Percentiles rank a stretch among this genome's conserved stretches.
Evolutionary conservation across 495 filamentous ascomycete species (phyloP).

Genomic region (Aspergillus homomorphus): DNA sequence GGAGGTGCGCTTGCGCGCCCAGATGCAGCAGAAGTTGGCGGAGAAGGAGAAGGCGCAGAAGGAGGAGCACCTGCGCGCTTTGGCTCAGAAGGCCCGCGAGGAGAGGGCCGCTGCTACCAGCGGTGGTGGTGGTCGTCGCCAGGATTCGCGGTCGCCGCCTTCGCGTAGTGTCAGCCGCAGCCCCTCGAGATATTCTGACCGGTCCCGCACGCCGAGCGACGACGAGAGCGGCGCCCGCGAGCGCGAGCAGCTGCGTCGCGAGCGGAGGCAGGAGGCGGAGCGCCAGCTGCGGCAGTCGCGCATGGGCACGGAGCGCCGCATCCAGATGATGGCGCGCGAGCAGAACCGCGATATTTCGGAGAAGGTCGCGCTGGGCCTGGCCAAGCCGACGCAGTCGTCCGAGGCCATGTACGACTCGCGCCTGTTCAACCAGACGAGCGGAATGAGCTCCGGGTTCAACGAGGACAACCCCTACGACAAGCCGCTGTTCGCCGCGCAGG

Average conservation of each 20-base stretch:
- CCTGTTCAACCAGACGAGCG: constrained; percentile 89
- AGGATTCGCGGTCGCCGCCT: constrained; percentile 20
- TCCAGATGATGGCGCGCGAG: constrained; percentile 90
- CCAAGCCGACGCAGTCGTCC: constrained; percentile 84
- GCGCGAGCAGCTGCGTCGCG: constrained; percentile 71
- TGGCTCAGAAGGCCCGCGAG: constrained; percentile 90
- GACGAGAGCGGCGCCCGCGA: constrained; percentile 70
- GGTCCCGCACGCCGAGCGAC: constrained; percentile 53
- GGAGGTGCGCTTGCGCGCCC: constrained; percentile 85
- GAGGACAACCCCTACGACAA: constrained; percentile 98
- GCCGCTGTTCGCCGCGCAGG: constrained; percentile 93
- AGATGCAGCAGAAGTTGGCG: constrained; percentile 94
- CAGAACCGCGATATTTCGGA: constrained; percentile 97
- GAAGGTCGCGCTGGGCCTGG: constrained; percentile 91
- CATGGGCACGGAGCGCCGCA: constrained; percentile 88
- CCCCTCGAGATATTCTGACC: constrained; percentile 53
- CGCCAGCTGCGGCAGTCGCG: constrained; percentile 87
- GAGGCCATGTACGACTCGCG: constrained; percentile 97
- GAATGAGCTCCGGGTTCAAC: constrained; percentile 88
- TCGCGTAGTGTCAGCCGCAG: constrained; percentile 51
- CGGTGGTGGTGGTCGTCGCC: constrained; percentile 32
- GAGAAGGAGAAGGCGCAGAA: constrained; percentile 95
- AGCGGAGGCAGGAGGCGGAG: constrained; percentile 78
- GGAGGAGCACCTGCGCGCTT: constrained; percentile 84
- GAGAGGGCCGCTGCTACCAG: constrained; percentile 56